These are phyloP conservation scores for Barnettozyma wickerhamii DNA, from an alignment of 805 yeast species.

Conservation along the genomic window DNA sequence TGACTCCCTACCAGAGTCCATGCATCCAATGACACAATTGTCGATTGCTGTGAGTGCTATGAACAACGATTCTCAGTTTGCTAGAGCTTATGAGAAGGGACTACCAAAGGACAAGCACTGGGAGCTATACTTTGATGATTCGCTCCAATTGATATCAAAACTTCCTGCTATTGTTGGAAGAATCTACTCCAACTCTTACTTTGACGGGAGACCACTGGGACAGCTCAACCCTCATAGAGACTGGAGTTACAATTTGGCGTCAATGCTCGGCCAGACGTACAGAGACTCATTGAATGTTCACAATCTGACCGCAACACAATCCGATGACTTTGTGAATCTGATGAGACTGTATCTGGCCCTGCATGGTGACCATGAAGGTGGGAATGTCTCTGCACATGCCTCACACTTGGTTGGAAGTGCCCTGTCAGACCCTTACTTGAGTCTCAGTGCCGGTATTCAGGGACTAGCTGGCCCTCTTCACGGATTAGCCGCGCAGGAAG, in stretches of 20 bases:
- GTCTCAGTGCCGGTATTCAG: slow-evolving; percentile 73
- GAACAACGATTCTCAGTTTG: slow-evolving; percentile 67
- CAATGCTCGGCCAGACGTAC: slow-evolving; percentile 53
- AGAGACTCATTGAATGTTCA: slow-evolving; percentile 30
- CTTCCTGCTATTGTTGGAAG: slow-evolving; percentile 72
- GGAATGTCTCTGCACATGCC: slow-evolving; percentile 78
- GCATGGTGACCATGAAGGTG: slow-evolving; percentile 83
- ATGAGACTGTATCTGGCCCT: slow-evolving; percentile 69
- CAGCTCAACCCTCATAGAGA: slow-evolving; percentile 51
- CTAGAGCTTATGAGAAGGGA: slow-evolving; percentile 67
- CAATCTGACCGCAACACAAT: slow-evolving; percentile 32
- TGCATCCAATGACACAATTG: slow-evolving; percentile 84
- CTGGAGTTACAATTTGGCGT: slow-evolving; percentile 70
- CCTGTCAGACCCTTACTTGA: slow-evolving; percentile 67
- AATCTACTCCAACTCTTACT: slow-evolving; percentile 60
- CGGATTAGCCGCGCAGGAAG: slow-evolving; percentile 85
- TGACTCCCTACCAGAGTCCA: slow-evolving; percentile 55
- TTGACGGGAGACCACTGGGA: slow-evolving; percentile 51
- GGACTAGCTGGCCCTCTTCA: slow-evolving; percentile 87
- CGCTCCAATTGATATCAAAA: slow-evolving; percentile 63
- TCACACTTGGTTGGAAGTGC: slow-evolving; percentile 84
- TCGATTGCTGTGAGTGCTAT: slow-evolving; percentile 72
- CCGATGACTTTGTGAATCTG: slow-evolving; percentile 60
- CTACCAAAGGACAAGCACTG: slow-evolving; percentile 67
- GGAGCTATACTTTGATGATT: slow-evolving; percentile 73